Base-by-base conservation (phyloP, 1,284 basidiomycete genomes). In the Ceratobasidium sp. region DNA sequence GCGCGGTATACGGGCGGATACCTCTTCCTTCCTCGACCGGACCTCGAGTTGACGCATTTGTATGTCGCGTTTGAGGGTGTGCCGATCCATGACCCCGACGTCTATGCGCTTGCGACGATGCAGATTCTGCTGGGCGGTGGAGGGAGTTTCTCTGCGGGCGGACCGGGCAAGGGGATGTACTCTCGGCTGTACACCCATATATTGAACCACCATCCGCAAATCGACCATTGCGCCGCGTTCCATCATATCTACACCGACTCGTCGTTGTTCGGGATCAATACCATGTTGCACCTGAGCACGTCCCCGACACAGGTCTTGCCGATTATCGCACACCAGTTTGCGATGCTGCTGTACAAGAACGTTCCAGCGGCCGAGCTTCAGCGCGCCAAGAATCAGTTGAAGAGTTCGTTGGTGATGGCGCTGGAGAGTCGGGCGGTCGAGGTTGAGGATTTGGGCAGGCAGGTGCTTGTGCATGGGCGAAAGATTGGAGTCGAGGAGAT, bases 121-220 rank as follows among this genome's bases (percentile, higher is more conserved):
- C 97, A 99, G 85, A 94, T 97, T 59, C 90, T 99, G 46, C 91
- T 99, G 13, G 97, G 97, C 48, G 97, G 97, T 3, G 97, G 97
- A 10, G 96, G 96, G 42, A 94, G 92, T 84, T 99, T 99, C 88
- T 97, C 95, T 54, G 97, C 97, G 23, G 95, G 96, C 80, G 97
- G 97, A 2, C 97, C 97, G 1, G 97, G 97, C 59, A 99, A 99
- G 87, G 98, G 97, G 82, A 99, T 99, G 96, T 99, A 98, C 88
- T 96, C 96, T 52, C 93, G 97, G 23, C 87, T 99, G 71, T 99
- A 99, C 87, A 97, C 96, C n/a, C 93, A 97, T 83, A 96, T 99
- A 81, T 91, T 99, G 80, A 98, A 99, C 84, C 94, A 96, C 83
- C 95, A 96, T 86, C 92, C 96, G 79, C 93, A 96, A 82, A 91